These are phyloP conservation scores for Quercus gilva DNA, from an alignment of 306 rosid species.

Conservation along the genomic window DNA sequence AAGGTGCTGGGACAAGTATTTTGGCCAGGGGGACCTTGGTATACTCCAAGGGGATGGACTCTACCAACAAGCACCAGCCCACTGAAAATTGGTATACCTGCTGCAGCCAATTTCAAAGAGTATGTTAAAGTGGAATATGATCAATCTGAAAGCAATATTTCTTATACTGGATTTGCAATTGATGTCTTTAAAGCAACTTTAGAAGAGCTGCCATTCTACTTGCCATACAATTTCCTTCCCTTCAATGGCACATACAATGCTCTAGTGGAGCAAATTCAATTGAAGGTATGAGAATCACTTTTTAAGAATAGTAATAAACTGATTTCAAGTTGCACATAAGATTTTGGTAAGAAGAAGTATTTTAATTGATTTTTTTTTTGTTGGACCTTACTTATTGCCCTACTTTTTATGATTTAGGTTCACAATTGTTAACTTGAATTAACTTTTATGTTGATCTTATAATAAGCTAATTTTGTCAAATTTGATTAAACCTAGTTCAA, in stretches of 20 bases:
- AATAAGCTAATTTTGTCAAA: too few relatives aligned
- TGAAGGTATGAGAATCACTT: constrained; percentile 17
- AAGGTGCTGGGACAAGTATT: constrained; percentile 29
- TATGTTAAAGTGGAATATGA: constrained; percentile 18
- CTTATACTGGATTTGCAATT: constrained; percentile 30
- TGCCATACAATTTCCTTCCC: constrained; percentile 15
- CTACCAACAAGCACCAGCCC: background rate
- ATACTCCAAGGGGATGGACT: constrained; percentile 41
- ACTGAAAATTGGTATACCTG: constrained; percentile 44
- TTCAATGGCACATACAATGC: constrained; percentile 40
- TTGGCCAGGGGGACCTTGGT: constrained; percentile 44
- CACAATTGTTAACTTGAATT: too few relatives aligned
- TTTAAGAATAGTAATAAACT: background rate
- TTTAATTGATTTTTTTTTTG: too few relatives aligned
- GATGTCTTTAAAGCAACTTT: constrained; percentile 33
- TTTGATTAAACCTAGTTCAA: too few relatives aligned
- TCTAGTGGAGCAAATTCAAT: constrained; percentile 31
- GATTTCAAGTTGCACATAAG: too few relatives aligned
- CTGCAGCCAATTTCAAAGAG: constrained; percentile 25
- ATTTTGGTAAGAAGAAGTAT: too few relatives aligned
- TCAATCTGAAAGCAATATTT: background rate
- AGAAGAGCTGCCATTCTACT: constrained; percentile 24
- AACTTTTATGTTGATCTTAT: too few relatives aligned
- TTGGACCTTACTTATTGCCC: too few relatives aligned
- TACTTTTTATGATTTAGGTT: too few relatives aligned